Evolutionary conservation across 2,329 filamentous ascomycete species (phyloP).

Genomic region (Aspergillus unguis): DNA sequence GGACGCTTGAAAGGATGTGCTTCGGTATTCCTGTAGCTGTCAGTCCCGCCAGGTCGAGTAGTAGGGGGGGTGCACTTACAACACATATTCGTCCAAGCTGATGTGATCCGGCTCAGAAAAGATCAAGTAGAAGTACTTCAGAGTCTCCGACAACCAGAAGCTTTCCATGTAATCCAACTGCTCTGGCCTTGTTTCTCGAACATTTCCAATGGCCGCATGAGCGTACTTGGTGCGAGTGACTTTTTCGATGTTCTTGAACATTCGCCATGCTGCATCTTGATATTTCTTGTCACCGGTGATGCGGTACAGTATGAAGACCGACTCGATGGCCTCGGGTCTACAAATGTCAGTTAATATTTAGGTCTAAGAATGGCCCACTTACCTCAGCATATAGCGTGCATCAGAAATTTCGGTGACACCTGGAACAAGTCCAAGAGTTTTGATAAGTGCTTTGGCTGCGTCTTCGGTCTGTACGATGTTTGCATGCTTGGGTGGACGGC

Average conservation of each 20-base stretch:
- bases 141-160: slow-evolving; percentile 46
- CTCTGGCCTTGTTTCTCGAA: slow-evolving; percentile 29
- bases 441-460: slow-evolving; percentile 20
- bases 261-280: slow-evolving; percentile 48
- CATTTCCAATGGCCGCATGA: slow-evolving; percentile 44
- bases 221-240: slow-evolving; percentile 43
- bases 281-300: slow-evolving; percentile 53
- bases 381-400: slow-evolving; percentile 32
- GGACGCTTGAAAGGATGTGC: slow-evolving; percentile 39
- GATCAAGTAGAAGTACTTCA: slow-evolving; percentile 47
- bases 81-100: slow-evolving; percentile 44
- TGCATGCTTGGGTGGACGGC: slow-evolving; percentile 16
- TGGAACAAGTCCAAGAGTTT: slow-evolving; percentile 23
- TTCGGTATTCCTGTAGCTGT: slow-evolving; percentile 36
- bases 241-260: slow-evolving; percentile 48
- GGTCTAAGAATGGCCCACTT: not conserved
- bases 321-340: slow-evolving; percentile 58
- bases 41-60: not conserved
- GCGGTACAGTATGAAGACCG: slow-evolving; percentile 59
- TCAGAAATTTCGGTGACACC: slow-evolving; percentile 28
- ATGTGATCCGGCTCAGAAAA: slow-evolving; percentile 41
- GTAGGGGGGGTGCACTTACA: slow-evolving; percentile 27
- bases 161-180: slow-evolving; percentile 43
- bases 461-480: slow-evolving; percentile 17
- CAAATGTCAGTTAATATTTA: not conserved